These are phyloP conservation scores for Amphibolis antarctica DNA, from an alignment of 106 monocot species.

Conservation along the genomic window DNA sequence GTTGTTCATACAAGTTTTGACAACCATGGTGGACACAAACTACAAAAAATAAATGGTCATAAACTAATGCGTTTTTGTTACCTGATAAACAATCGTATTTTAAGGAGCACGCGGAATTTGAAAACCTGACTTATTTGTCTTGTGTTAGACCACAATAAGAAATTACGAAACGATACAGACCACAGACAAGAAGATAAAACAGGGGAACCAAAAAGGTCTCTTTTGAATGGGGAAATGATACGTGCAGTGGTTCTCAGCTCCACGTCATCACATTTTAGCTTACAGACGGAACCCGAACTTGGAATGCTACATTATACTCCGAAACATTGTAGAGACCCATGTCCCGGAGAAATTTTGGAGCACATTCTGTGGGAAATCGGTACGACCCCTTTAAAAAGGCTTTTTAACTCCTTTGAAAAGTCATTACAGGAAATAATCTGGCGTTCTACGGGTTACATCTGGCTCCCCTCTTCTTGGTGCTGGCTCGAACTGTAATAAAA, in stretches of 20 bases:
- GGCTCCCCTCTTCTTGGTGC: conserved; percentile 93
- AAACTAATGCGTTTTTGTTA: too few relatives aligned
- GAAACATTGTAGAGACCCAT: background rate
- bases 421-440: conserved; percentile 75
- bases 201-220: background rate
- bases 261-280: too few relatives aligned
- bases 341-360: background rate
- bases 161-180: background rate
- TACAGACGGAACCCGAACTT: background rate
- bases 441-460: conserved; percentile 86
- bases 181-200: background rate
- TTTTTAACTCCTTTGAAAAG: too few relatives aligned
- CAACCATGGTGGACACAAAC: too few relatives aligned
- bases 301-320: background rate
- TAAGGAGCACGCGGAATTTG: too few relatives aligned
- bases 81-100: too few relatives aligned
- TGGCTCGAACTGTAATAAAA: conserved; percentile 63
- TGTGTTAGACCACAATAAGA: background rate
- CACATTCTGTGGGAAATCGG: background rate
- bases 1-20: too few relatives aligned
- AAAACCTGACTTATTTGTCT: background rate
- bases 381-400: background rate
- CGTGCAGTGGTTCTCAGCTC: too few relatives aligned
- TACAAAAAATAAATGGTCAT: too few relatives aligned
- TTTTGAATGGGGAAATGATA: too few relatives aligned